Base-by-base conservation (phyloP, 306 rosid species). In the barrel medic (Medicago truncatula) region DNA sequence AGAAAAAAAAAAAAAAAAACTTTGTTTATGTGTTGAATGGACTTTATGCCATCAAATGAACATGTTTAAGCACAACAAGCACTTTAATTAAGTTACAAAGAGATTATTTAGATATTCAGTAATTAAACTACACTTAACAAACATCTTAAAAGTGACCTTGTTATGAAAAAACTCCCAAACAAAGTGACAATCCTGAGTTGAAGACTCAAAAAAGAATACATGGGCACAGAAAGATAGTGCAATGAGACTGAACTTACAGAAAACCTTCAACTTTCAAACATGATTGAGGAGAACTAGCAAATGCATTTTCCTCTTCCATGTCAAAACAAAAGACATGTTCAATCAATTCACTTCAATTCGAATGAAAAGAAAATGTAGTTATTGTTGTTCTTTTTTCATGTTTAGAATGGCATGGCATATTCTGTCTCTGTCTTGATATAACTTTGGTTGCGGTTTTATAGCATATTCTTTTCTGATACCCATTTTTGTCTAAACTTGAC, bases 221-320 rank as follows among this genome's bases (percentile, higher is more conserved):
- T 11, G 46, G 12, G 5, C 3, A 53, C 8, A 79, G 12, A 39
- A 25, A 54, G 63, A 73, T 25, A 60, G 67, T 7, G 50, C 40
- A 78, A 61, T 20, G 31, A 56, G 50, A 68, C 18, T 44, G 60
- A 21, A 61, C 76, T 60, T 73, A 50, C 80, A 74, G 23, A 44
- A 34, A 50, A 46, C 21, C 54, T 50, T 78, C 34, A 43, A 8
- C 72, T 81, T 74, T 62, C 71, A 73, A 63, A 28, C 68, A 41
- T 9, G 4, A 49, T 59, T 63, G 44, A 9, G 13, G 18, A 10
- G 17, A 59, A 56, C 3, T 16, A 63, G 47, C 47, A 15, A 34
- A 63, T 36, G 68, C 3, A 9, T 36, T 34, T 62, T 62, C 47
- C 23, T 34, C 44, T 62, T 61, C 67, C 67, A 61, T 34, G 21